Evolutionary conservation across 805 yeast genomes (phyloP), one percentile per base, ranked within the genome.

Genomic region (Tetrapisispora arboricola): DNA sequence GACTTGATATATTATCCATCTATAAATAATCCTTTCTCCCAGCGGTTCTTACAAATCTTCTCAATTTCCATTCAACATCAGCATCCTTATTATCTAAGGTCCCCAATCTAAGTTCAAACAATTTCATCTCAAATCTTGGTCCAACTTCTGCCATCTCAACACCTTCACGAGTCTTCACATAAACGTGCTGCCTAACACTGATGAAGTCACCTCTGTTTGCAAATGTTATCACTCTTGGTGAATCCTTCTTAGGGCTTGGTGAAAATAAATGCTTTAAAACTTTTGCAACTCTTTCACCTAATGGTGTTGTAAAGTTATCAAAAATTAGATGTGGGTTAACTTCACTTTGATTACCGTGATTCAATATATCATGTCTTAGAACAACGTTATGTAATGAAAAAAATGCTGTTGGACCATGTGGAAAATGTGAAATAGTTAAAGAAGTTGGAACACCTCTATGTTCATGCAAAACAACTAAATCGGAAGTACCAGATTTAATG

Each of bases 401-500:
- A 35, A 84, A 80, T 26, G 92, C 94, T 2, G 96, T 84, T 16
- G 98, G 99, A 0, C 99, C 99, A 59, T 92, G 95, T 4, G 98
- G 99, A 61, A 92, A 84, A 68, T 92, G 99, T 26, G 92, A 80
- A 21, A 92, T 67, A 1, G 97, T 90, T 44, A 92, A 55, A 1
- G 96, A 84, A 0, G 96, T 88, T 39, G 99, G 99, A 0, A 85
- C 90, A 75, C 99, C 99, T 64, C 99, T 74, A 64, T 92, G 98
- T 60, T 92, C 99, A 60, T 92, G 97, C 18, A 92, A 65, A 3
- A 92, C 72, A 19, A 92, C 68, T 50, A 92, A 65, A 60, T 92
- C 99, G 1, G 92, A 80, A 9, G 90, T 77, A 15, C 83, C 84
- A 0, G 90, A 78, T 40, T 80, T 66, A 44, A 82, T 75, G 63